Percentiles rank a stretch among this genome's conserved stretches.
Evolutionary conservation across 306 rosid genomes (phyloP).

Genomic region (Albizia julibrissin): DNA sequence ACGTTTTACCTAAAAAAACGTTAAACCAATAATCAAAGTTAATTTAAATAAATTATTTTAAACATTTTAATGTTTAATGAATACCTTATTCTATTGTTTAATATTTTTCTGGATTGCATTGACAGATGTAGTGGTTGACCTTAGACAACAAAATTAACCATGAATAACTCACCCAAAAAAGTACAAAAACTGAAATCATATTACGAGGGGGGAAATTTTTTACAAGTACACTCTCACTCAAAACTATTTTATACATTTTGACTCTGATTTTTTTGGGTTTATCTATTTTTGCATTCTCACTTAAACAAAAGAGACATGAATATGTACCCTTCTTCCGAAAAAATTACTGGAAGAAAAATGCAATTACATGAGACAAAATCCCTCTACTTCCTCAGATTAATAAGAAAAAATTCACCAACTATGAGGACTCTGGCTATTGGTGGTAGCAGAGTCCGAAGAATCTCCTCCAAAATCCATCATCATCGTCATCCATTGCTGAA

Average conservation of each 20-base stretch:
- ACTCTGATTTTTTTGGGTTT: neutral
- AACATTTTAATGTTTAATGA: neutral
- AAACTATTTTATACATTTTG: neutral
- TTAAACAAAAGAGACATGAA: neutral
- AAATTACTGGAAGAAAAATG: slow-evolving; percentile 30
- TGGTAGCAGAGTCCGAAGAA: slow-evolving; percentile 55
- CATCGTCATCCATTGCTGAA: slow-evolving; percentile 45
- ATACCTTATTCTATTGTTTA: neutral
- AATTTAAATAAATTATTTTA: neutral
- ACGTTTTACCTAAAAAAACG: no score
- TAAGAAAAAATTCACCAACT: slow-evolving; percentile 23
- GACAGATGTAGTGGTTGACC: neutral
- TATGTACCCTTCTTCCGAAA: slow-evolving; percentile 18
- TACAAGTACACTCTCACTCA: slow-evolving; percentile 12
- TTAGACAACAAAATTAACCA: neutral
- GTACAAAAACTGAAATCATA: neutral
- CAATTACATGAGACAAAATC: neutral
- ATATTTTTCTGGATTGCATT: neutral
- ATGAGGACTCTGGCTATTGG: slow-evolving; percentile 13
- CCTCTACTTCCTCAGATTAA: neutral
- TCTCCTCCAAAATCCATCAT: slow-evolving; percentile 50
- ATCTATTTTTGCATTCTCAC: neutral
- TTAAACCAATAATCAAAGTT: no score
- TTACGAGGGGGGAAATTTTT: neutral
- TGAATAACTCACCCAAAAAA: neutral